Evolutionary conservation across 1,139 yeast genomes (phyloP).

Genomic region (Sugiyamaella grinbergsii): DNA sequence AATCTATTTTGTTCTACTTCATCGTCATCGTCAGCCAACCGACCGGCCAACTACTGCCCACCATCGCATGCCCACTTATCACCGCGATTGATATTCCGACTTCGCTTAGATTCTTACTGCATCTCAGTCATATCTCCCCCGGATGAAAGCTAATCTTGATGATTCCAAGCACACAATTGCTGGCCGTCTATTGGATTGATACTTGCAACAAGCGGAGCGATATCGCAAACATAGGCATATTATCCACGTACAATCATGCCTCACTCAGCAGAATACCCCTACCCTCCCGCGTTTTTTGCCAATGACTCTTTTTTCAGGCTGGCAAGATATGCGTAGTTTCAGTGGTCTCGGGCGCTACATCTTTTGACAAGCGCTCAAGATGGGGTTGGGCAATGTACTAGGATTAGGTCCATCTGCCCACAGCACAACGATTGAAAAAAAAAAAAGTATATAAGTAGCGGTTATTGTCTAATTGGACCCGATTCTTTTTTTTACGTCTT

Average conservation of each 20-base stretch:
- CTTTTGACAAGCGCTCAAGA: too few species aligned
- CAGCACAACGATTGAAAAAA: neutral
- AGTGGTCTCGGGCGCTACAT: neutral
- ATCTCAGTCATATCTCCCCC: neutral
- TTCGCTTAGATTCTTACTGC: neutral
- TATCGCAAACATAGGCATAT: constrained; percentile 7
- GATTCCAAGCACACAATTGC: constrained; percentile 6
- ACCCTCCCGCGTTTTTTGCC: constrained; percentile 3
- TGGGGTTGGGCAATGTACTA: neutral
- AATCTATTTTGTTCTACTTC: too few species aligned
- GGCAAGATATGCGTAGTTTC: neutral
- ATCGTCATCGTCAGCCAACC: too few species aligned
- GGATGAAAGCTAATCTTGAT: constrained; percentile 5
- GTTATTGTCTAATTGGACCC: neutral
- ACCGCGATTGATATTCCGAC: too few species aligned
- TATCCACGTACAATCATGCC: neutral
- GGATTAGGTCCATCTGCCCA: constrained; percentile 1
- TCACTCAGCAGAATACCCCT: neutral
- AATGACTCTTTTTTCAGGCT: constrained; percentile 10
- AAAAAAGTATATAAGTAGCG: constrained; percentile 7
- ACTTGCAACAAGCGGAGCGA: constrained; percentile 2
- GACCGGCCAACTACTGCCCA: too few species aligned
- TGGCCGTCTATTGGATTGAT: constrained; percentile 11
- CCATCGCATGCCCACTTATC: too few species aligned
- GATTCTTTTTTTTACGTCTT: neutral